phyloP scores from a whole-genome alignment of 2,329 filamentous ascomycete species.

The Pseudocercospora ulei region DNA sequence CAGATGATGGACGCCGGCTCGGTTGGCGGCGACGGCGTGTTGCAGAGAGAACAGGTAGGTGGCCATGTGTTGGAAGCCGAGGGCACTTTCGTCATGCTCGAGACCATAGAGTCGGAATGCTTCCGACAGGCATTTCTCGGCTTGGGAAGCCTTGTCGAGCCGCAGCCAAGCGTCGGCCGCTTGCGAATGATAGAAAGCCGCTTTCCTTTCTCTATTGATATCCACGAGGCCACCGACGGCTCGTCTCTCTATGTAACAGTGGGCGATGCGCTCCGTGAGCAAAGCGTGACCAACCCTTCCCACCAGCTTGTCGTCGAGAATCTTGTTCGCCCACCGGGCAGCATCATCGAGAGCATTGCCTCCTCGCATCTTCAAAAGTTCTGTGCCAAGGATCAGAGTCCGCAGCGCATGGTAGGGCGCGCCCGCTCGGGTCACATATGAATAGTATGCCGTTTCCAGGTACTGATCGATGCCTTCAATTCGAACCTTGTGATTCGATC shows the following conservation, averaged over 20 bases:
- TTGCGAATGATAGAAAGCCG: slow-evolving; percentile 78
- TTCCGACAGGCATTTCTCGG: slow-evolving; percentile 65
- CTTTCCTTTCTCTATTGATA: slow-evolving; percentile 69
- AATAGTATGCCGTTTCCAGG: slow-evolving; percentile 84
- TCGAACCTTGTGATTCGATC: slow-evolving; percentile 63
- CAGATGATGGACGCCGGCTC: slow-evolving; percentile 34
- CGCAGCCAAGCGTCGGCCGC: slow-evolving; percentile 75
- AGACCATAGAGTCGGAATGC: slow-evolving; percentile 48
- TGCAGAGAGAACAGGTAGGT: slow-evolving; percentile 59
- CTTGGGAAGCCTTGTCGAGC: slow-evolving; percentile 65
- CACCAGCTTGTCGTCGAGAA: slow-evolving; percentile 68
- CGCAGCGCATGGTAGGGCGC: slow-evolving; percentile 72
- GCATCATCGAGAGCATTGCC: slow-evolving; percentile 76
- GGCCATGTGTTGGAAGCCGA: slow-evolving; percentile 45
- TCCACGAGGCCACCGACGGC: slow-evolving; percentile 57
- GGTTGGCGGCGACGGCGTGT: slow-evolving; percentile 47
- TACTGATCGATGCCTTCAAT: slow-evolving; percentile 74
- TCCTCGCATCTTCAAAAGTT: slow-evolving; percentile 71
- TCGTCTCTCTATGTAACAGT: slow-evolving; percentile 65
- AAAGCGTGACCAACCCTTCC: slow-evolving; percentile 70
- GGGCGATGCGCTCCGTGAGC: slow-evolving; percentile 73
- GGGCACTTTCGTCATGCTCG: slow-evolving; percentile 21
- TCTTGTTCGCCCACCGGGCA: slow-evolving; percentile 69
- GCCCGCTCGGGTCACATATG: slow-evolving; percentile 76
- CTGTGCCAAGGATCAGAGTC: slow-evolving; percentile 63